phyloP scores from a whole-genome alignment of 768 basidiomycete species.

The Collybia nuda region DNA sequence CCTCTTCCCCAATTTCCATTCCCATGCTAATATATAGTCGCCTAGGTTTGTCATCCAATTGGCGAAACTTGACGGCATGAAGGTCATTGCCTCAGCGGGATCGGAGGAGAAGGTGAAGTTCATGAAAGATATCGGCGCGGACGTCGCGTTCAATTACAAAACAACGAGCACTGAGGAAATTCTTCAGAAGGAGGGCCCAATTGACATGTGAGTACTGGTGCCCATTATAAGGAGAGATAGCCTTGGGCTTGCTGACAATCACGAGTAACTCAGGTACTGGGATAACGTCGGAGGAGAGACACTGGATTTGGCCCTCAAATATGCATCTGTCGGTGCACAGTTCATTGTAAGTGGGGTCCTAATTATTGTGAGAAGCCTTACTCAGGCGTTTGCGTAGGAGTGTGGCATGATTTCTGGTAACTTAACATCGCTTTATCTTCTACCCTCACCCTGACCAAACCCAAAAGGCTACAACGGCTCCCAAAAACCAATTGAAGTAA shows the following conservation, averaged over 20 bases:
- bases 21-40: neutral
- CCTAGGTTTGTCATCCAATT: conserved; percentile 48
- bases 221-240: neutral
- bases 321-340: conserved; percentile 42
- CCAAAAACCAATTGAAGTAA: conserved; percentile 23
- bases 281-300: conserved; percentile 62
- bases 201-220: conserved; percentile 35
- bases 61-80: conserved; percentile 50
- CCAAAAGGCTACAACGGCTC: conserved; percentile 29
- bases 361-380: no score
- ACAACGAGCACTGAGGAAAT: conserved; percentile 50
- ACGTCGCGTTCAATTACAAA: conserved; percentile 78
- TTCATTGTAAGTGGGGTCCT: conserved; percentile 43
- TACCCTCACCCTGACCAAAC: neutral
- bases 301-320: conserved; percentile 53
- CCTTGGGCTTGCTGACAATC: neutral
- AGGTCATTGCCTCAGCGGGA: conserved; percentile 72
- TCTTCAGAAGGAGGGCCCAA: conserved; percentile 52
- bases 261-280: conserved; percentile 37
- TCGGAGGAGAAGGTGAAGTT: conserved; percentile 73
- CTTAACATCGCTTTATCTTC: neutral
- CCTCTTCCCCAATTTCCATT: neutral
- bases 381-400: conserved; percentile 18
- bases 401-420: conserved; percentile 38
- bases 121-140: conserved; percentile 60